Evolutionary conservation across 148 eudicot species (phyloP).

Genomic region (Rhododendron simsii): DNA sequence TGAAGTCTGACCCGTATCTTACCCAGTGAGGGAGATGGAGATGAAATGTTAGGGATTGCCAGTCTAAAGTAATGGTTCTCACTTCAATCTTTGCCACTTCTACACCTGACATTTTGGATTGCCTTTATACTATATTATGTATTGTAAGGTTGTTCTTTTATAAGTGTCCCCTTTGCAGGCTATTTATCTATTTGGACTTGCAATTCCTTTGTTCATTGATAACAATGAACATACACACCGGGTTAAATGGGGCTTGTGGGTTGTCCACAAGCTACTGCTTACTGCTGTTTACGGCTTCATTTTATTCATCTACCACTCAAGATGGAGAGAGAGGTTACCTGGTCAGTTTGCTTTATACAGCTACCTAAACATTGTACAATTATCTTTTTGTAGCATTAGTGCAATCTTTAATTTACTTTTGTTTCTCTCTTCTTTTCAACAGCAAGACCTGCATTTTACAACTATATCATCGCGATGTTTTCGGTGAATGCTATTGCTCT

Average conservation of each 20-base stretch:
- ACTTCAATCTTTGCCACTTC: not conserved
- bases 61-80: not conserved
- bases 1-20: not conserved
- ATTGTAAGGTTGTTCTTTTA: not conserved
- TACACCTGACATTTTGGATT: not conserved
- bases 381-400: not conserved
- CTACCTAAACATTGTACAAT: not conserved
- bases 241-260: constrained; percentile 67
- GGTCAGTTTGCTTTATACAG: constrained; percentile 26
- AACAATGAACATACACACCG: constrained; percentile 27
- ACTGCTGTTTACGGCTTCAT: constrained; percentile 53
- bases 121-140: not conserved
- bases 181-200: constrained; percentile 54
- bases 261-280: constrained; percentile 54
- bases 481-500: constrained; percentile 46
- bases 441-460: constrained; percentile 73
- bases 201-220: constrained; percentile 56
- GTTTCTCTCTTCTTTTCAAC: constrained; percentile 15
- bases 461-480: constrained; percentile 56
- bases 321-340: constrained; percentile 63
- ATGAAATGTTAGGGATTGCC: not conserved
- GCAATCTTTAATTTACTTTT: not conserved
- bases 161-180: constrained; percentile 27
- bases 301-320: constrained; percentile 61
- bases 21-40: not conserved